phyloP scores from a whole-genome alignment of 805 yeast genomes.

The Wickerhamomyces bisporus region DNA sequence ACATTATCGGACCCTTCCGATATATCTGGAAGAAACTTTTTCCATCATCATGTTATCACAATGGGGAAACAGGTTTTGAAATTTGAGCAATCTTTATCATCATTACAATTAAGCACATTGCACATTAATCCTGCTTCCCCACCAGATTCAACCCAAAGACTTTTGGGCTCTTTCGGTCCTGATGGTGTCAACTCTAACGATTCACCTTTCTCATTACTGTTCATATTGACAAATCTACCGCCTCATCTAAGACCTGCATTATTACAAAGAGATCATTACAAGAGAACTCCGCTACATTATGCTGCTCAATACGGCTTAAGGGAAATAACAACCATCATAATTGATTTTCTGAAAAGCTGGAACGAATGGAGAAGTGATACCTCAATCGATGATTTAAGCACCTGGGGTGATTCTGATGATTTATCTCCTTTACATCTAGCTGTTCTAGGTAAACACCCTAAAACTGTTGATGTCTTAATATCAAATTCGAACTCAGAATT shows the following conservation, averaged over 20 bases:
- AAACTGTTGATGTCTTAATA: conserved; percentile 59
- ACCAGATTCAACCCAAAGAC: conserved; percentile 41
- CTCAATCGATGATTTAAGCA: conserved; percentile 49
- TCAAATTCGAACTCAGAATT: conserved; percentile 35
- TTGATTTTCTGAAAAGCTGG: conserved; percentile 57
- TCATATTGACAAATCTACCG: conserved; percentile 53
- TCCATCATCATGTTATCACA: conserved; percentile 78
- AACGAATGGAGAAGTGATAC: conserved; percentile 41
- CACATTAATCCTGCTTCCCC: conserved; percentile 42
- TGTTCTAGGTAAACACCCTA: conserved; percentile 76
- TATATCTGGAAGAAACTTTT: conserved; percentile 74
- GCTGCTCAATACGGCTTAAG: conserved; percentile 82
- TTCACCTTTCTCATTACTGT: conserved; percentile 52
- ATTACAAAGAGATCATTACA: conserved; percentile 66
- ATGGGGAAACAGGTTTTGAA: conserved; percentile 58
- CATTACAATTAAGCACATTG: conserved; percentile 10
- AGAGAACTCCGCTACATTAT: conserved; percentile 85
- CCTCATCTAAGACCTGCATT: conserved; percentile 49
- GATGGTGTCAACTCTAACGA: conserved; percentile 59
- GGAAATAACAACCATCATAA: conserved; percentile 51
- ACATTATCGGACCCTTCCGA: conserved; percentile 61
- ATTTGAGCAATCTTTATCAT: conserved; percentile 4
- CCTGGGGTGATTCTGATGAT: conserved; percentile 71
- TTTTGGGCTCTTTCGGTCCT: conserved; percentile 51
- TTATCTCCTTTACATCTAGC: conserved; percentile 82